Percentiles rank a stretch among this genome's conserved stretches.
Evolutionary conservation across 768 basidiomycete genomes (phyloP).

Genomic region (Saitozyma podzolica): DNA sequence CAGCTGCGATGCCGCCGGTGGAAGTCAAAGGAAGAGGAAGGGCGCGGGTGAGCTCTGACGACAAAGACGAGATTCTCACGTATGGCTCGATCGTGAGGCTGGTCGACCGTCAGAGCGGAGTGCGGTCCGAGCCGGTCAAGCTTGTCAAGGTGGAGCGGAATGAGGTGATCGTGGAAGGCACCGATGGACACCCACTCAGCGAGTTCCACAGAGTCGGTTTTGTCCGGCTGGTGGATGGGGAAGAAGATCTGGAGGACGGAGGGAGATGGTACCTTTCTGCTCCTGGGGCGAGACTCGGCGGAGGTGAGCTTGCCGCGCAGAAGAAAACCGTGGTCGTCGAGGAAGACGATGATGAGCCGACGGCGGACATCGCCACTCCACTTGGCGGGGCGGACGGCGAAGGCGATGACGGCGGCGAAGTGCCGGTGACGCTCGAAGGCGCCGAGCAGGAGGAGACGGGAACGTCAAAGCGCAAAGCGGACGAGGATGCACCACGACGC

Average conservation of each 20-base stretch:
- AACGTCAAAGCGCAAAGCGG: not conserved
- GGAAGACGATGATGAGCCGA: not conserved
- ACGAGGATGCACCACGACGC: not conserved
- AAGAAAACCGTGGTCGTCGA: not conserved
- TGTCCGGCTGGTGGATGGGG: slow-evolving; percentile 65
- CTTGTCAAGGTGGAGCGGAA: slow-evolving; percentile 93
- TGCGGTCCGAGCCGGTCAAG: slow-evolving; percentile 78
- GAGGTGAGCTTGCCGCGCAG: slow-evolving; percentile 22
- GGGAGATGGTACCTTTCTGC: slow-evolving; percentile 78
- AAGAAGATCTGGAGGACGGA: slow-evolving; percentile 5
- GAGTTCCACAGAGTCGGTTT: slow-evolving; percentile 97
- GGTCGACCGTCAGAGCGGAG: slow-evolving; percentile 79
- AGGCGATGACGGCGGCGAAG: not conserved
- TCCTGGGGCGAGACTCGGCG: slow-evolving; percentile 66
- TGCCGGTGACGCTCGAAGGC: slow-evolving; percentile 12
- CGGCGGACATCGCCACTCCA: not conserved
- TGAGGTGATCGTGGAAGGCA: slow-evolving; percentile 64
- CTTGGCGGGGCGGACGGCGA: not conserved
- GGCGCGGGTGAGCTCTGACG: not conserved
- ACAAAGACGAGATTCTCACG: slow-evolving; percentile 56
- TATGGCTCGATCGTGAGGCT: slow-evolving; percentile 88
- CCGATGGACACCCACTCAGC: slow-evolving; percentile 81
- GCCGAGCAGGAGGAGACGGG: not conserved
- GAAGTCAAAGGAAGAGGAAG: not conserved
- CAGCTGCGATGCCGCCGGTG: slow-evolving; percentile 59